phyloP scores from a whole-genome alignment of 1,284 basidiomycete genomes.

The Puccinia triticina region DNA sequence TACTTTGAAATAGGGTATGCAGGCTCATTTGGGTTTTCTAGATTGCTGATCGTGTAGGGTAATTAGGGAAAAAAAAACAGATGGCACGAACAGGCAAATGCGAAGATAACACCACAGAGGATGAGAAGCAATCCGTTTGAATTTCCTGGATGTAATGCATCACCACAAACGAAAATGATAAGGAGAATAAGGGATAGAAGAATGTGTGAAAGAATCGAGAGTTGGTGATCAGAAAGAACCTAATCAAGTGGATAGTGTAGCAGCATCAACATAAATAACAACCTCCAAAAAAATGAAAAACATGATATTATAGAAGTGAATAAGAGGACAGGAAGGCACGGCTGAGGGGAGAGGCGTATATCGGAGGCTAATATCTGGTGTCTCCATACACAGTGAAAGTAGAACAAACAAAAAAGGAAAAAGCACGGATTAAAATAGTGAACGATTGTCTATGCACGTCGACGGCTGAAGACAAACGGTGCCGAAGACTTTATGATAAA shows the following conservation, averaged over 20 bases:
- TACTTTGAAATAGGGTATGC: too few relatives aligned
- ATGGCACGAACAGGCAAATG: too few relatives aligned
- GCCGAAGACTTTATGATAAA: background rate
- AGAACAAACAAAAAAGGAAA: background rate
- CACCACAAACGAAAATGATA: background rate
- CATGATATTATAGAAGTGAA: background rate
- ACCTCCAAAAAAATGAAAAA: background rate
- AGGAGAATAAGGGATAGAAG: background rate
- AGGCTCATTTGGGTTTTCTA: too few relatives aligned
- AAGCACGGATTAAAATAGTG: background rate
- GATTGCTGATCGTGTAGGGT: too few relatives aligned
- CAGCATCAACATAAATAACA: slow-evolving; percentile 1
- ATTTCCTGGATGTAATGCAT: background rate
- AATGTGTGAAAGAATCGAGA: background rate
- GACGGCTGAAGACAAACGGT: background rate
- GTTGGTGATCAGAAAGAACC: background rate
- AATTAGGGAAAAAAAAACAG: too few relatives aligned
- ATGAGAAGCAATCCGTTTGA: background rate
- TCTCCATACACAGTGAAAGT: too few relatives aligned
- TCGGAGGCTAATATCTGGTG: too few relatives aligned
- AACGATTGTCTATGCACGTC: slow-evolving; percentile 30
- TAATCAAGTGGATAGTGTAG: slow-evolving; percentile 23
- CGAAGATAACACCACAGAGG: too few relatives aligned
- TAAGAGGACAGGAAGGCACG: background rate
- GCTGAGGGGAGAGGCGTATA: too few relatives aligned